Base-by-base conservation (phyloP, 257 asterid genomes). In the Marsdenia floribunda region DNA sequence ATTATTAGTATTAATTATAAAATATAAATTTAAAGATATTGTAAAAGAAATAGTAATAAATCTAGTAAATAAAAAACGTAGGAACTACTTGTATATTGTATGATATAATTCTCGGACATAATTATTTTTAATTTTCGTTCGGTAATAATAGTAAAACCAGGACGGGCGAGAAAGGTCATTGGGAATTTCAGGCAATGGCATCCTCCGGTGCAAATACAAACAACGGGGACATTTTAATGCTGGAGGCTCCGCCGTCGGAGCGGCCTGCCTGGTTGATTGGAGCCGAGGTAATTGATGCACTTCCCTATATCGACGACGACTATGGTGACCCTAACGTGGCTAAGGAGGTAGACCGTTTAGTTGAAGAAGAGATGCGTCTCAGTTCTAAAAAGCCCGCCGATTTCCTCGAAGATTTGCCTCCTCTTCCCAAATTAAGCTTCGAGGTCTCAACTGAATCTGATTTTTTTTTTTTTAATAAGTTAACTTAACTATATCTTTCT, bases 281-380 rank as follows among this genome's bases (percentile, higher is more conserved):
- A 7, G 86, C 87, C 6, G 89, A 81, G 71, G 77, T 92, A 35
- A 95, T 95, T 24, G 99, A 95, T 52, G 97, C 99, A 11, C 86
- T 95, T 53, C 99, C 99, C 54, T 95, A 95, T 87, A 91, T 95
- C 74, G 98, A 95, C 68, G 96, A 85, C 78, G 99, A 95, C 85
- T 95, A 92, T 81, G 96, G 93, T 66, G 79, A 92, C 81, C 93
- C 97, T 1, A 73, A 21, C 6, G 88, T 95, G 7, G 91, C 93
- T 81, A 90, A 82, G 70, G 98, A 90, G 77, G 99, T 95, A 50
- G 97, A 95, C 83, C 96, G 88, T 73, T 82, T 95, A 72, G 96
- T 95, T 58, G 97, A 92, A 76, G 96, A 89, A 69, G 99, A 95
- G 83, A 92, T 92, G 98, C 96, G 88, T 35, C 91, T 88, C 35